Evolutionary conservation across 768 basidiomycete genomes (phyloP).

Genomic region (Amanita pallidorosea): DNA sequence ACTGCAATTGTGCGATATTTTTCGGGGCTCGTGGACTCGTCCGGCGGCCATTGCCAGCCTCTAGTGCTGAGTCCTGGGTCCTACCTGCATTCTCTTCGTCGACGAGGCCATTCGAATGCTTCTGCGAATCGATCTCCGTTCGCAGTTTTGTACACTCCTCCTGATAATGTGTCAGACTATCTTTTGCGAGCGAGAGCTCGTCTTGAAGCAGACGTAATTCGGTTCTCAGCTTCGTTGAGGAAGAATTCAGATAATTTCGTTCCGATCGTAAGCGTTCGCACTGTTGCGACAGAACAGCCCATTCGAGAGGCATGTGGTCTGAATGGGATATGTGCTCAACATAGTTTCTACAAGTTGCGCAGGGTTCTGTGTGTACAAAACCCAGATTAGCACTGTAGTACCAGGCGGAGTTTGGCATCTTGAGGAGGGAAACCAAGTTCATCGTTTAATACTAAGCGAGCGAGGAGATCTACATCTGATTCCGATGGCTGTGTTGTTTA

Average conservation of each 20-base stretch:
- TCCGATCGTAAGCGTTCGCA: constrained; percentile 2
- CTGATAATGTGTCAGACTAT: not conserved
- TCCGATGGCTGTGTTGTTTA: not conserved
- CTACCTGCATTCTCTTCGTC: not conserved
- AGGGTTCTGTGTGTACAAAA: not conserved
- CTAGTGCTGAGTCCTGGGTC: not conserved
- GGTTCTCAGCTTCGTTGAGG: not conserved
- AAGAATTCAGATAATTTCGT: not conserved
- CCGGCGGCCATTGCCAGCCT: constrained; percentile 7
- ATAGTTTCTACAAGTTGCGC: not conserved
- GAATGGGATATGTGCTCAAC: not conserved
- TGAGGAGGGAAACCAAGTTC: not conserved
- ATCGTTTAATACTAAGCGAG: not conserved
- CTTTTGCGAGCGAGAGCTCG: not conserved
- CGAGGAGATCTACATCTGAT: not conserved
- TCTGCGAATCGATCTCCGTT: not conserved
- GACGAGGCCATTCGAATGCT: not conserved
- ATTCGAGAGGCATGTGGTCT: not conserved
- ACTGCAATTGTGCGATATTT: constrained; percentile 28
- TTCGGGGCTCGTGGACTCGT: constrained; percentile 17
- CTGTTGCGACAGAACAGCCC: not conserved
- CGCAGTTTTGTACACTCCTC: not conserved
- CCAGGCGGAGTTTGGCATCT: not conserved
- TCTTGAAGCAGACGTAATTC: not conserved
- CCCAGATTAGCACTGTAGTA: not conserved